A percentile compares a stretch with the other conserved stretches of the same genome.
These are phyloP conservation scores for Hortiboletus campestris DNA, from an alignment of 768 basidiomycete genomes.

Conservation along the genomic window DNA sequence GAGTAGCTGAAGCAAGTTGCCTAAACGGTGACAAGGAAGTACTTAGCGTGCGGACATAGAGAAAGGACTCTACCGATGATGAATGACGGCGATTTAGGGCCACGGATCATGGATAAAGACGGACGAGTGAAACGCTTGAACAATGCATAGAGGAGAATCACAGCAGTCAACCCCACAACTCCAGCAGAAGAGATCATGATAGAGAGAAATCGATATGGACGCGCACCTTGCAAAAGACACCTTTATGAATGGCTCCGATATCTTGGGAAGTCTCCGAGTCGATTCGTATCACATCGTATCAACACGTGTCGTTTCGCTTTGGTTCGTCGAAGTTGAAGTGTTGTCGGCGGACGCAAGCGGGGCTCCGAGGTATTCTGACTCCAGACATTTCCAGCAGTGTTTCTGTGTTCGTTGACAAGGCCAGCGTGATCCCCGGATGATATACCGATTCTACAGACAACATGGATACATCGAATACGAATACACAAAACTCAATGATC, in stretches of 20 bases:
- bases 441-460: too few species aligned
- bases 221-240: background rate
- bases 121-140: background rate
- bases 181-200: conserved; percentile 4
- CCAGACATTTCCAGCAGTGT: too few species aligned
- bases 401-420: too few species aligned
- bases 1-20: conserved; percentile 25
- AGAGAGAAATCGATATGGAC: too few species aligned
- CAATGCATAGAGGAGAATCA: background rate
- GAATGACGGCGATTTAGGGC: conserved; percentile 16
- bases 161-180: background rate
- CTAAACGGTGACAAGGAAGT: conserved; percentile 11
- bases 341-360: too few species aligned
- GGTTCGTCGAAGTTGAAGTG: background rate
- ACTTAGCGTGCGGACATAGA: conserved; percentile 1
- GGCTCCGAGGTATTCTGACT: too few species aligned
- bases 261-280: background rate
- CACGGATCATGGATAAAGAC: conserved; percentile 12
- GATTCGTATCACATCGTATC: background rate
- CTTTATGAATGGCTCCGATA: background rate
- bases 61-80: conserved; percentile 9
- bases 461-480: too few species aligned
- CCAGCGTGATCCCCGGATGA: too few species aligned
- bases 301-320: background rate
- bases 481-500: too few species aligned